These are phyloP conservation scores for Sarocladium brachiariae DNA, from an alignment of 2,329 filamentous ascomycete genomes.

Conservation along the genomic window DNA sequence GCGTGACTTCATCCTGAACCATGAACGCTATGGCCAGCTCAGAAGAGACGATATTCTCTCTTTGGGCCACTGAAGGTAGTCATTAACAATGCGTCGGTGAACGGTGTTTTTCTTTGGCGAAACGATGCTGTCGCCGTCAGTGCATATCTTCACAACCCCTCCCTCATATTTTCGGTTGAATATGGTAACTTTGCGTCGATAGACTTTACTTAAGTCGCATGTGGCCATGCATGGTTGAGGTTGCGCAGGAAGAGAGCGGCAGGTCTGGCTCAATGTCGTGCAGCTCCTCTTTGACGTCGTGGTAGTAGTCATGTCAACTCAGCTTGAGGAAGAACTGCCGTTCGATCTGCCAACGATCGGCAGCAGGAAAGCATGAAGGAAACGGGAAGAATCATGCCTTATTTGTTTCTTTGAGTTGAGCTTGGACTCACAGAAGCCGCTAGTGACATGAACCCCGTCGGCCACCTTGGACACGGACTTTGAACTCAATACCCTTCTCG, in stretches of 20 bases:
- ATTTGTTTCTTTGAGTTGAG: constrained; percentile 21
- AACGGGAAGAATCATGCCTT: constrained; percentile 28
- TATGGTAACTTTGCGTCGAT: not conserved
- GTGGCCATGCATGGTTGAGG: not conserved
- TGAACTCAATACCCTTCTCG: constrained; percentile 33
- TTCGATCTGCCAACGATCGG: constrained; percentile 7
- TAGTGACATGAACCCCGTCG: constrained; percentile 22
- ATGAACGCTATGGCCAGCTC: not conserved
- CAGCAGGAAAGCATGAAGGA: constrained; percentile 8
- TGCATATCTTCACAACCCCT: not conserved
- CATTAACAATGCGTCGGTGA: not conserved
- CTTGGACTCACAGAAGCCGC: constrained; percentile 22
- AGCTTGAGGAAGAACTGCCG: not conserved
- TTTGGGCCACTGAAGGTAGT: not conserved
- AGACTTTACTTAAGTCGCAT: not conserved
- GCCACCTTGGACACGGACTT: constrained; percentile 28
- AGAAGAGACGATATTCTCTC: not conserved
- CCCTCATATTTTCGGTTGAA: not conserved
- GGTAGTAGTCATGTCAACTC: not conserved
- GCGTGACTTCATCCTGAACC: not conserved
- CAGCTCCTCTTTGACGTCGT: not conserved
- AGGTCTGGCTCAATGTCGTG: constrained; percentile 13
- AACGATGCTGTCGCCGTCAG: not conserved
- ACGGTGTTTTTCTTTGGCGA: not conserved
- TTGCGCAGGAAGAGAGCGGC: not conserved